These are phyloP conservation scores for Hericium coralloides DNA, from an alignment of 768 basidiomycete genomes.

Conservation along the genomic window DNA sequence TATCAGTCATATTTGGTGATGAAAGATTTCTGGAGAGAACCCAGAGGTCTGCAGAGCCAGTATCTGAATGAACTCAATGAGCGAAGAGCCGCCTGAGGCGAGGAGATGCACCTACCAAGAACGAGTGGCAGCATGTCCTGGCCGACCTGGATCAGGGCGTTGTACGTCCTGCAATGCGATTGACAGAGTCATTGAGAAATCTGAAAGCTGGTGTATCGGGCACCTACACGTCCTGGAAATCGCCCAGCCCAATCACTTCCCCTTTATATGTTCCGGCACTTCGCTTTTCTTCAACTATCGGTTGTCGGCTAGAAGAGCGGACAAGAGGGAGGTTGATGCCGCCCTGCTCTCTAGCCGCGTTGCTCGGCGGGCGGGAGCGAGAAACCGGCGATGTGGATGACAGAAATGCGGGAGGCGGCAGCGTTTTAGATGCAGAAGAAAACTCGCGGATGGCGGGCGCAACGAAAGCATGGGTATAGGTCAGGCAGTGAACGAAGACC, in stretches of 20 bases:
- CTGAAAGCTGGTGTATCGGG: background rate
- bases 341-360: too few relatives aligned
- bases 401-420: too few relatives aligned
- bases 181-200: background rate
- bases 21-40: slow-evolving; percentile 49
- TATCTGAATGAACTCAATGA: slow-evolving; percentile 34
- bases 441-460: too few relatives aligned
- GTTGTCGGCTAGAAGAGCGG: too few relatives aligned
- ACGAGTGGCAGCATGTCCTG: slow-evolving; percentile 43
- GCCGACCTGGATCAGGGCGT: slow-evolving; percentile 49
- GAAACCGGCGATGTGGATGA: too few relatives aligned
- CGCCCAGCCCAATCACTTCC: slow-evolving; percentile 41
- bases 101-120: slow-evolving; percentile 36
- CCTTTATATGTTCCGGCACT: too few relatives aligned
- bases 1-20: slow-evolving; percentile 29
- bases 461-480: too few relatives aligned
- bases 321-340: too few relatives aligned
- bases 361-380: too few relatives aligned
- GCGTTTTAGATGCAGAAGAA: too few relatives aligned
- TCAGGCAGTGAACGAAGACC: too few relatives aligned
- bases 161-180: slow-evolving; percentile 44
- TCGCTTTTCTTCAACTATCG: too few relatives aligned
- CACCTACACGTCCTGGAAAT: slow-evolving; percentile 22
- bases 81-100: background rate
- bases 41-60: slow-evolving; percentile 77